A percentile compares a stretch with the other conserved stretches of the same genome.
phyloP scores from a whole-genome alignment of 1,284 basidiomycete genomes.

The Cystobasidium slooffiae region DNA sequence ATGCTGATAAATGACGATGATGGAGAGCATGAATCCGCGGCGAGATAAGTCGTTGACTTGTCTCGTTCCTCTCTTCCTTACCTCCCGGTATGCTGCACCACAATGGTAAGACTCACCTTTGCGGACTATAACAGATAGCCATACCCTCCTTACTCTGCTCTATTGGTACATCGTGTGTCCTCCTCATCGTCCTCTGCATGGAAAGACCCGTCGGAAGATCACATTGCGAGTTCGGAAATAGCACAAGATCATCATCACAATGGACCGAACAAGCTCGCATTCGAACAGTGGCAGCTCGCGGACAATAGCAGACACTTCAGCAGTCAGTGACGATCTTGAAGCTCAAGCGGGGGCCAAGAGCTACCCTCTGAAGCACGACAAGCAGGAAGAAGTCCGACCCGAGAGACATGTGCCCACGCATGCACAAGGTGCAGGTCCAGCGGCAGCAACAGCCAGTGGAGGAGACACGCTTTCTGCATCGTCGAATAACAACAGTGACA shows the following conservation, averaged over 20 bases:
- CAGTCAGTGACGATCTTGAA: not conserved
- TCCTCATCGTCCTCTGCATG: no score
- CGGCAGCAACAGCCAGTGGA: conserved; percentile 9
- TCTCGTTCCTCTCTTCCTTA: not conserved
- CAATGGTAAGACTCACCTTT: no score
- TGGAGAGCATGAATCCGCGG: not conserved
- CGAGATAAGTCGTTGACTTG: not conserved
- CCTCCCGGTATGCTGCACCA: no score
- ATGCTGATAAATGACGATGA: not conserved
- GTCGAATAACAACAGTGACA: no score
- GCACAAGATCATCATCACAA: not conserved
- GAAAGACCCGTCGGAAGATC: no score
- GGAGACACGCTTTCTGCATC: not conserved
- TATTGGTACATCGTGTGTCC: no score
- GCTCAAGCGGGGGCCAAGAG: not conserved
- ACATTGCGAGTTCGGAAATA: no score
- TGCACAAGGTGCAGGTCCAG: not conserved
- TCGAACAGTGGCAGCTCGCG: conserved; percentile 2
- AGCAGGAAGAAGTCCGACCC: not conserved
- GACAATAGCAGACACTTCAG: not conserved
- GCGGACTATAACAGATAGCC: no score
- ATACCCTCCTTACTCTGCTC: no score
- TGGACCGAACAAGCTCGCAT: not conserved
- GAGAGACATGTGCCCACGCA: not conserved
- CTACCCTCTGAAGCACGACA: not conserved